Evolutionary conservation across 164 flowering plant genomes (phyloP), one percentile per base, ranked within the genome.

Genomic region (Stephania cephalantha): DNA sequence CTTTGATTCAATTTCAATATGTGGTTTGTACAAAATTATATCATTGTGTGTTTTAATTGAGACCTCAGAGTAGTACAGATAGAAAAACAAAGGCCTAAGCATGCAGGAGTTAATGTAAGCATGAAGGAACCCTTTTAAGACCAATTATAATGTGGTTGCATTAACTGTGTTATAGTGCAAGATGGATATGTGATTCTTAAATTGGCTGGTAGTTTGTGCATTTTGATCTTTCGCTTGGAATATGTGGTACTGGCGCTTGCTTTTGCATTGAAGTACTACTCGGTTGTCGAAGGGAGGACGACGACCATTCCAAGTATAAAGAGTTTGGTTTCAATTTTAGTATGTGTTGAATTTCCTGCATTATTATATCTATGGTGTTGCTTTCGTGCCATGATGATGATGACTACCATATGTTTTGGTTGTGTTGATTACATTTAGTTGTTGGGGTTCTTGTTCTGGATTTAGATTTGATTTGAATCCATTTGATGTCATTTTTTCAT

Each of bases 141-240:
- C n/a, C n/a, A n/a, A n/a, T n/a, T n/a, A n/a, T n/a, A n/a, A n/a
- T n/a, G n/a, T n/a, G n/a, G n/a, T n/a, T n/a, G n/a, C n/a, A n/a
- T n/a, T n/a, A n/a, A n/a, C 0, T 90, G 89, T 58, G 93, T 92
- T 58, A 82, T 88, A 76, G 92, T 87, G 50, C 89, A 90, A 22
- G 93, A 90, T 65, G 95, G 79, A 0, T 82, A 69, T 0, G 82
- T 87, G 83, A 90, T 92, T 2, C 58, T 92, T 80, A 88, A 83
- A 71, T 50, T 90, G 76, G 90, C 84, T 10, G 95, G 95, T 46
- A 88, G 90, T 75, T 48, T 84, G 74, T 81, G 81, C 48, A 61
- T 82, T 6, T 17, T 78, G 73, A 80, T 84, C 45, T 91, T 91
- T 58, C 87, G 91, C 78, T 70, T 91, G 76, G 93, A 89, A 79